Conservation (phyloP, 75 land plant genomes). For the Pinus taeda region DNA sequence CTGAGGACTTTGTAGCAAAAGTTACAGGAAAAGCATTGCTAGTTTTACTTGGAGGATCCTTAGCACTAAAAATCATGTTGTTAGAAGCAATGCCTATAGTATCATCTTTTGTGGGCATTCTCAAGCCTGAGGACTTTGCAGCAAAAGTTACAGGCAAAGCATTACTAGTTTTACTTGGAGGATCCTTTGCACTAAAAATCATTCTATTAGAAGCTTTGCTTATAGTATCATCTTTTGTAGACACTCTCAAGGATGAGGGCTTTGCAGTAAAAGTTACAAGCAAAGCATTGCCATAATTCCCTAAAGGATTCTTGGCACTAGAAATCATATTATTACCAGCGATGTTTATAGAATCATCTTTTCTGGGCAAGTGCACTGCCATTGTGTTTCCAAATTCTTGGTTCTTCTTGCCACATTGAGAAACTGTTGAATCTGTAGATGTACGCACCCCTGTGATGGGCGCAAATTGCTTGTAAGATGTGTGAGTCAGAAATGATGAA, state of each 20-base stretch:
- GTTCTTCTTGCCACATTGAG: not conserved
- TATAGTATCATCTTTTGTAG: too few species aligned
- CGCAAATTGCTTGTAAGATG: not conserved
- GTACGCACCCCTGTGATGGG: not conserved
- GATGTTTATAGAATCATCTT: not conserved
- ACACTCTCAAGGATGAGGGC: conserved; percentile 53
- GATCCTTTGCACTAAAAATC: too few species aligned
- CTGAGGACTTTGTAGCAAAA: too few species aligned
- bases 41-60: too few species aligned
- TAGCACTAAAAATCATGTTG: too few species aligned
- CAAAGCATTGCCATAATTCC: not conserved
- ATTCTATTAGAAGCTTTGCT: too few species aligned
- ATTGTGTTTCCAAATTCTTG: not conserved
- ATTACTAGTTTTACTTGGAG: too few species aligned
- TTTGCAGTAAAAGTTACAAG: conserved; percentile 14
- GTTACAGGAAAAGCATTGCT: too few species aligned
- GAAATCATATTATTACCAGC: not conserved
- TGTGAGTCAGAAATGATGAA: not conserved
- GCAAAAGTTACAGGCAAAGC: too few species aligned
- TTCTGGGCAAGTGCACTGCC: not conserved
- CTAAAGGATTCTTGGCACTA: not conserved
- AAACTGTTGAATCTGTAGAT: not conserved
- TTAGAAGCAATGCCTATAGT: too few species aligned
- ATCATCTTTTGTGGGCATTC: too few species aligned
- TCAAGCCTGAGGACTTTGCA: too few species aligned